Conservation (phyloP, 2,329 filamentous ascomycete genomes). For the Stemphylium lycopersici region DNA sequence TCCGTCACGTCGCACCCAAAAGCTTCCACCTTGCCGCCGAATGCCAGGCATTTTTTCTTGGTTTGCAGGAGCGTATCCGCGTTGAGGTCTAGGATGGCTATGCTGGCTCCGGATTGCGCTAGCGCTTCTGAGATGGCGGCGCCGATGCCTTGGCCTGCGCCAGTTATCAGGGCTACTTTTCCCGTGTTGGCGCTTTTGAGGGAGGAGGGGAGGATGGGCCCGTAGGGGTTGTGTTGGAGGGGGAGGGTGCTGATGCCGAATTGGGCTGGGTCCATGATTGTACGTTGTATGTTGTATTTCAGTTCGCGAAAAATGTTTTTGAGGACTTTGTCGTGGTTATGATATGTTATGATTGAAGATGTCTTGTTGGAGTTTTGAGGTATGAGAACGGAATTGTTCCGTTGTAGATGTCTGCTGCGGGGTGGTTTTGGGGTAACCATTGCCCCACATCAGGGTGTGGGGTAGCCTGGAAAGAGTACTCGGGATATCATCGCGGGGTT, state of each 20-base stretch:
- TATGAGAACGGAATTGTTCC: not conserved
- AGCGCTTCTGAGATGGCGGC: constrained; percentile 36
- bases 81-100: constrained; percentile 37
- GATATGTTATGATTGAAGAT: not conserved
- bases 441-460: constrained; percentile 11
- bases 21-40: constrained; percentile 26
- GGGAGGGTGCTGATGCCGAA: constrained; percentile 29
- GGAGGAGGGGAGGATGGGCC: constrained; percentile 19
- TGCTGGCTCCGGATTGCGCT: constrained; percentile 32
- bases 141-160: constrained; percentile 38
- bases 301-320: too few relatives aligned
- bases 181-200: constrained; percentile 26
- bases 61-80: constrained; percentile 25
- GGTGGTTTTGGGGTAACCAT: constrained; percentile 4
- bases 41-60: constrained; percentile 27
- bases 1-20: constrained; percentile 36
- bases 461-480: not conserved
- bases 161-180: constrained; percentile 38
- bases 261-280: constrained; percentile 30
- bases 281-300: not conserved
- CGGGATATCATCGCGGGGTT: too few relatives aligned
- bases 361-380: not conserved
- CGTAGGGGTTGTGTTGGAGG: constrained; percentile 28
- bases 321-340: too few relatives aligned
- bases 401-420: not conserved